A percentile compares a stretch with the other conserved stretches of the same genome.
phyloP scores from a whole-genome alignment of 352 stramenopile species.

The Phytophthora ramorum region DNA sequence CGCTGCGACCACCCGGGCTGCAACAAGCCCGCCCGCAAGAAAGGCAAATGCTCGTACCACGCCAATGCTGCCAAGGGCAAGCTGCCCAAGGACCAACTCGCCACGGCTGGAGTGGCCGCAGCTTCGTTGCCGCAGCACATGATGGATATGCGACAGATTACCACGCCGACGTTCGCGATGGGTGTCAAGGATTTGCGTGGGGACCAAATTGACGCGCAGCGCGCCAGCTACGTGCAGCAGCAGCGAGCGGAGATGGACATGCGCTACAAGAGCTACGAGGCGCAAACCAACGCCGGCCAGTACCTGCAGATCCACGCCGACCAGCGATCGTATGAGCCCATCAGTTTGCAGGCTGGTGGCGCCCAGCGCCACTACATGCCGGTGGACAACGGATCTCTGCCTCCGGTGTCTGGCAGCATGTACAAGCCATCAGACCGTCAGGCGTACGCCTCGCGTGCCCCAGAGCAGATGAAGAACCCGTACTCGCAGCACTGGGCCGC shows the following conservation, averaged over 20 bases:
- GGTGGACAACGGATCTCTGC: conserved; percentile 53
- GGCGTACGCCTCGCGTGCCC: conserved; percentile 21
- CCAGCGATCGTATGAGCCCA: conserved; percentile 78
- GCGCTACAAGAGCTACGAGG: conserved; percentile 81
- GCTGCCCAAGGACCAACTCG: conserved; percentile 54
- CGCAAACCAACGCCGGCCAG: conserved; percentile 44
- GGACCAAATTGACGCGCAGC: conserved; percentile 49
- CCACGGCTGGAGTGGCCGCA: conserved; percentile 10
- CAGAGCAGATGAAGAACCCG: conserved; percentile 61
- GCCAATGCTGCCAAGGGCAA: conserved; percentile 81
- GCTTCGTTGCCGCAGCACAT: conserved; percentile 59
- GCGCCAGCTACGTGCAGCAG: conserved; percentile 55
- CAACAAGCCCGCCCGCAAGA: conserved; percentile 85
- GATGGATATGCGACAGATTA: conserved; percentile 88
- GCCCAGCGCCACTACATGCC: conserved; percentile 57
- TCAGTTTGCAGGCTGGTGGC: conserved; percentile 50
- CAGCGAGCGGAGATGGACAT: conserved; percentile 74
- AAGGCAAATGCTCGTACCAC: conserved; percentile 90
- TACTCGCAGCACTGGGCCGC: conserved; percentile 72
- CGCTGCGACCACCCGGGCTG: conserved; percentile 79
- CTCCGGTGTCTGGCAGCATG: conserved; percentile 55
- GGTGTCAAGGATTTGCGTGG: conserved; percentile 53
- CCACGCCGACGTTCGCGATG: conserved; percentile 59
- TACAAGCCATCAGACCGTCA: conserved; percentile 57
- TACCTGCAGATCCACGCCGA: conserved; percentile 81